These are phyloP conservation scores for Terfezia boudieri DNA, from an alignment of 495 filamentous ascomycete genomes.

Conservation along the genomic window DNA sequence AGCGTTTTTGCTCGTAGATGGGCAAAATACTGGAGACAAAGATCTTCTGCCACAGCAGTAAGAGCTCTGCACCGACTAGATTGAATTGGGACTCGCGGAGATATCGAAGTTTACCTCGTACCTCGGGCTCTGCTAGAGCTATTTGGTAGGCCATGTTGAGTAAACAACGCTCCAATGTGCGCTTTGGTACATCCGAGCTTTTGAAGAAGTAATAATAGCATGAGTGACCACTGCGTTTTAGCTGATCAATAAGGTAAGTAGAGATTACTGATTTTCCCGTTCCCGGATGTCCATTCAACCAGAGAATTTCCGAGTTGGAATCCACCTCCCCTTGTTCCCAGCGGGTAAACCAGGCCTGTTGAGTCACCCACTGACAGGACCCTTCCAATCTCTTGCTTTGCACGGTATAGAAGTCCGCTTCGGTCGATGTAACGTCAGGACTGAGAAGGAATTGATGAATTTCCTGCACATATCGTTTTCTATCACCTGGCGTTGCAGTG, in stretches of 20 bases:
- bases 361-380: constrained; percentile 21
- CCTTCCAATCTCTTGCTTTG: constrained; percentile 21
- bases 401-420: constrained; percentile 22
- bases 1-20: neutral
- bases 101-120: constrained; percentile 12
- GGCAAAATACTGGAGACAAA: constrained; percentile 18
- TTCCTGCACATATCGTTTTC: constrained; percentile 1
- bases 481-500: neutral
- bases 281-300: constrained; percentile 17
- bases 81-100: constrained; percentile 13
- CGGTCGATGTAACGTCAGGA: constrained; percentile 11
- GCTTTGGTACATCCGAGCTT: constrained; percentile 10
- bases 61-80: constrained; percentile 13
- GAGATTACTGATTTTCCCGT: constrained; percentile 22
- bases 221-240: constrained; percentile 6
- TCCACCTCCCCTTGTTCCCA: constrained; percentile 9
- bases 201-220: constrained; percentile 22
- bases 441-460: constrained; percentile 13
- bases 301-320: constrained; percentile 11
- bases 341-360: constrained; percentile 7
- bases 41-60: constrained; percentile 22
- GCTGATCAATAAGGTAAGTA: constrained; percentile 18
- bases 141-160: constrained; percentile 21
- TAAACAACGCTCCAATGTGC: constrained; percentile 8
- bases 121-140: constrained; percentile 8